phyloP scores from a whole-genome alignment of 441 rosid genomes.

The Hura crepitans region DNA sequence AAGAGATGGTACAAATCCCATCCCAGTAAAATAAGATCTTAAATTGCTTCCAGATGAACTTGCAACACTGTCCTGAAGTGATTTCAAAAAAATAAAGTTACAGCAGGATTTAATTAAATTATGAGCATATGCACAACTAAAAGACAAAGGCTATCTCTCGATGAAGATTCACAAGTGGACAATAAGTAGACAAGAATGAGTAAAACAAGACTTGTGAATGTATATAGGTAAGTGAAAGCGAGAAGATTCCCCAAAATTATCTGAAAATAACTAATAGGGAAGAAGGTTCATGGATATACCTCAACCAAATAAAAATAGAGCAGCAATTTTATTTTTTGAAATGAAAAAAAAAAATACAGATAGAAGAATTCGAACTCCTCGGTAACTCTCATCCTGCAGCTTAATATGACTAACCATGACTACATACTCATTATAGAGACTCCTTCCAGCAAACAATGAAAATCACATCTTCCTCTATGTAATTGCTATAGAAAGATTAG shows the following conservation, averaged over 20 bases:
- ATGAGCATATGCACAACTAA: background rate
- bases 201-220: background rate
- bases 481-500: background rate
- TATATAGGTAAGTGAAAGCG: background rate
- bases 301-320: background rate
- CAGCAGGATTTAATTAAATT: background rate
- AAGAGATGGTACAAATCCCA: conserved; percentile 72
- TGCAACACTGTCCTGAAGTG: conserved; percentile 59
- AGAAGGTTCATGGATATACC: background rate
- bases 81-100: background rate
- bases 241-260: background rate
- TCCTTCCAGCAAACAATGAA: background rate
- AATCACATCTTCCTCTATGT: background rate
- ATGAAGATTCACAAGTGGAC: background rate
- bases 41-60: conserved; percentile 72
- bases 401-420: background rate
- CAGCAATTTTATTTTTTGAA: background rate
- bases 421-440: background rate
- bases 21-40: conserved; percentile 59
- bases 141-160: background rate
- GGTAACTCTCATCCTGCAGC: background rate
- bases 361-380: background rate
- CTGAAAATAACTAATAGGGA: too few species aligned
- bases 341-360: background rate
- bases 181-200: background rate